phyloP scores from a whole-genome alignment of 2,329 filamentous ascomycete species.

The Cytospora leucostoma region DNA sequence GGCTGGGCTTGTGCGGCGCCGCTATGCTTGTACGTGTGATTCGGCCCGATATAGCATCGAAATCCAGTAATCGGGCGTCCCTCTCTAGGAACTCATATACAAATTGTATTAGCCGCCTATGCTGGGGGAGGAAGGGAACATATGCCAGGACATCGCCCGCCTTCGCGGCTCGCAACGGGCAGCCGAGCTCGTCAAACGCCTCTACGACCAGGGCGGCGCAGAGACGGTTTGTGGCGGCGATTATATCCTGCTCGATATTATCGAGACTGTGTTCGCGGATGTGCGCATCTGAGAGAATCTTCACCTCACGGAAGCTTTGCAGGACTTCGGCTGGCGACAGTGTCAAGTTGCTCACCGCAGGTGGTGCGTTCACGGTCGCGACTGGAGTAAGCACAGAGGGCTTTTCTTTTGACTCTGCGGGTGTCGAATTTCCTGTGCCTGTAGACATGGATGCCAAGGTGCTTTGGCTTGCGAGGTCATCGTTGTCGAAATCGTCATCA shows the following conservation, averaged over 20 bases:
- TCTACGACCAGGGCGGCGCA: slow-evolving; percentile 37
- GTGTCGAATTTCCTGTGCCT: too few species aligned
- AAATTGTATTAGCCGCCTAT: slow-evolving; percentile 36
- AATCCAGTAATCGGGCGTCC: slow-evolving; percentile 33
- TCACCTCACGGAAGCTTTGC: too few species aligned
- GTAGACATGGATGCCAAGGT: too few species aligned
- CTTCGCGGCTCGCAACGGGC: slow-evolving; percentile 27
- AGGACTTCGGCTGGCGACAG: too few species aligned
- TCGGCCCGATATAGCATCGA: not conserved
- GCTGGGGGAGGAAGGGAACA: slow-evolving; percentile 34
- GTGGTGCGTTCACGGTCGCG: too few species aligned
- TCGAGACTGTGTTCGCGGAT: too few species aligned
- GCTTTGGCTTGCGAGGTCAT: too few species aligned
- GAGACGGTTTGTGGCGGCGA: slow-evolving; percentile 31
- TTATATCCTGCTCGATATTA: slow-evolving; percentile 34
- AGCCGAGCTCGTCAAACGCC: slow-evolving; percentile 40
- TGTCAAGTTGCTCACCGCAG: too few species aligned
- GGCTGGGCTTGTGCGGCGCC: slow-evolving; percentile 31
- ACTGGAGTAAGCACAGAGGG: too few species aligned
- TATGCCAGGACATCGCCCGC: slow-evolving; percentile 29
- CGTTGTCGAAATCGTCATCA: too few species aligned
- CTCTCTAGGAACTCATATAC: slow-evolving; percentile 39
- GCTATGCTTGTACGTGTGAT: slow-evolving; percentile 35
- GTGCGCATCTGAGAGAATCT: too few species aligned
- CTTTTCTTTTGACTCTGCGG: too few species aligned